Evolutionary conservation across 2,329 filamentous ascomycete species (phyloP).

Genomic region (Plectosphaerella cucumerina): DNA sequence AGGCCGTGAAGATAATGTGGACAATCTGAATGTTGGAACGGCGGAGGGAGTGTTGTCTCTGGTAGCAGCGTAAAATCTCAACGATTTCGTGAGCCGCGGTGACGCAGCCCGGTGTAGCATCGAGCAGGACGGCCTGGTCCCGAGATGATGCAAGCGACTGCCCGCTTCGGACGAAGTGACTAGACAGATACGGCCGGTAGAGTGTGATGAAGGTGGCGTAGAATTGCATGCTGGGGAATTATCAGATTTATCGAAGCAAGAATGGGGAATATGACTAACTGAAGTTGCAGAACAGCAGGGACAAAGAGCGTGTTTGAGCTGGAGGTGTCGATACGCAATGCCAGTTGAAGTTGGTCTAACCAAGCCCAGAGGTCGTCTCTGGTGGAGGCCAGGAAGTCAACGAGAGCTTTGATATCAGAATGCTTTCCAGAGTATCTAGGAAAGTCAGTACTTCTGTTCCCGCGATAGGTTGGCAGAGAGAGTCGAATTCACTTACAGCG

Average conservation of each 20-base stretch:
- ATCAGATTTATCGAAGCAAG: background rate
- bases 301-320: slow-evolving; percentile 12
- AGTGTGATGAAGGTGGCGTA: slow-evolving; percentile 19
- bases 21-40: slow-evolving; percentile 17
- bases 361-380: slow-evolving; percentile 12
- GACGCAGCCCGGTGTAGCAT: slow-evolving; percentile 13
- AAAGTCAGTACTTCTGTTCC: background rate
- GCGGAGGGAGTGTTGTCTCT: slow-evolving; percentile 11
- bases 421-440: background rate
- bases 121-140: background rate
- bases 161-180: slow-evolving; percentile 9
- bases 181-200: slow-evolving; percentile 21
- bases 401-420: background rate
- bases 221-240: slow-evolving; percentile 18
- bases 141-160: background rate
- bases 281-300: slow-evolving; percentile 18
- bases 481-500: slow-evolving; percentile 13
- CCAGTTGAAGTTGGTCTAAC: slow-evolving; percentile 13
- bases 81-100: slow-evolving; percentile 15
- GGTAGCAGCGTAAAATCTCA: slow-evolving; percentile 14
- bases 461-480: background rate
- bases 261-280: slow-evolving; percentile 9
- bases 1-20: slow-evolving; percentile 16
- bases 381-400: background rate
- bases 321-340: slow-evolving; percentile 14